These are phyloP conservation scores for Cordyceps cicadae DNA, from an alignment of 2,329 filamentous ascomycete genomes.

Conservation along the genomic window DNA sequence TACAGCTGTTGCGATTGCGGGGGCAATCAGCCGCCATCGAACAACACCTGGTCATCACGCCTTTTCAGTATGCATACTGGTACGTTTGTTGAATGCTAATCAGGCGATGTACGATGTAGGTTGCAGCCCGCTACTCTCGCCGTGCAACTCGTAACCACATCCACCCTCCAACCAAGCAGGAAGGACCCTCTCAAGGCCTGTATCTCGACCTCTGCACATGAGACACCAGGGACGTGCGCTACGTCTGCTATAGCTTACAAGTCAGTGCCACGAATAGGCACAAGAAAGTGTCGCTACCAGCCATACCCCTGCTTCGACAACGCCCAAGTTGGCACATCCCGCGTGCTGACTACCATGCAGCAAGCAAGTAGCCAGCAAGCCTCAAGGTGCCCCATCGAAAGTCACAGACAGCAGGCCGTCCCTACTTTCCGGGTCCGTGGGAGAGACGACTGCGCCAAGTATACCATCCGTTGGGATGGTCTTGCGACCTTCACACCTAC, in stretches of 20 bases:
- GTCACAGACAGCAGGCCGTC: not conserved
- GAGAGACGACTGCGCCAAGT: constrained; percentile 3
- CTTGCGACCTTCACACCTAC: not conserved
- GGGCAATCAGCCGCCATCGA: not conserved
- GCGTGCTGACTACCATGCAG: not conserved
- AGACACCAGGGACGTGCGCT: not conserved
- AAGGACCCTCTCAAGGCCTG: not conserved
- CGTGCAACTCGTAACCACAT: not conserved
- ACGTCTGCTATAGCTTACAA: not conserved
- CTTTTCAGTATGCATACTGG: too few species aligned
- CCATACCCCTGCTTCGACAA: not conserved
- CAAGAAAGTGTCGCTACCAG: not conserved
- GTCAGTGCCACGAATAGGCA: too few species aligned
- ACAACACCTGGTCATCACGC: not conserved
- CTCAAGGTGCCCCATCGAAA: not conserved
- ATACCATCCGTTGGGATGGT: not conserved
- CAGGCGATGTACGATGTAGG: not conserved
- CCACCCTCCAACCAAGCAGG: not conserved
- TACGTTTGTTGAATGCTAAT: not conserved
- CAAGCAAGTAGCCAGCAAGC: not conserved
- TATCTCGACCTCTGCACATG: not conserved
- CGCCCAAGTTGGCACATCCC: not conserved
- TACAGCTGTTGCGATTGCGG: not conserved
- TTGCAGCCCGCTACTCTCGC: not conserved
- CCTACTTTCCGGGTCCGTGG: not conserved